These are phyloP conservation scores for Monosporascus sp. DNA, from an alignment of 2,329 filamentous ascomycete species.

Conservation along the genomic window DNA sequence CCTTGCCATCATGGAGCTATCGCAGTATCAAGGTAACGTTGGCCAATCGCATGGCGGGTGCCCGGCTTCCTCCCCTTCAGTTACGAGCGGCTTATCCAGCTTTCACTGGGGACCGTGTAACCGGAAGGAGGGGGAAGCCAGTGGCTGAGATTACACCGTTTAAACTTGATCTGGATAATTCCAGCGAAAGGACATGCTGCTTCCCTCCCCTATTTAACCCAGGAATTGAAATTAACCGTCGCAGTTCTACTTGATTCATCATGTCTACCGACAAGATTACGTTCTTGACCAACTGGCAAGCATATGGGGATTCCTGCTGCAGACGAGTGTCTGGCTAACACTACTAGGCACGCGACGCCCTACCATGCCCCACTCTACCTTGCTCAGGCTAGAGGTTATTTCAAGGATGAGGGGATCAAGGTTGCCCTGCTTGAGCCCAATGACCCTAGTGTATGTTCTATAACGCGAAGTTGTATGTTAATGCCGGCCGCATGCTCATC, in stretches of 20 bases:
- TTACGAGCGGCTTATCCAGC: constrained; percentile 1
- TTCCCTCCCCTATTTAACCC: constrained; percentile 36
- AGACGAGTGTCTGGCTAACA: constrained; percentile 11
- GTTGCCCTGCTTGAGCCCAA: constrained; percentile 74
- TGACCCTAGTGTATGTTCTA: constrained; percentile 59
- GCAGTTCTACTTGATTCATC: constrained; percentile 42
- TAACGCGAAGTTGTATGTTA: neutral
- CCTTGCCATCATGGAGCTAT: constrained; percentile 27
- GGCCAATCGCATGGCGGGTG: constrained; percentile 31
- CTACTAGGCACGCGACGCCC: constrained; percentile 67
- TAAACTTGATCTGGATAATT: constrained; percentile 82
- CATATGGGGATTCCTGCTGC: constrained; percentile 8
- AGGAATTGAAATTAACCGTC: constrained; percentile 36
- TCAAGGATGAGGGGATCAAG: constrained; percentile 69
- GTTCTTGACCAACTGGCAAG: constrained; percentile 77
- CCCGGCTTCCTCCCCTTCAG: constrained; percentile 27
- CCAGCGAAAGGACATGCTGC: constrained; percentile 85
- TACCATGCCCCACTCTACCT: constrained; percentile 76
- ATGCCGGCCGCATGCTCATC: constrained; percentile 7
- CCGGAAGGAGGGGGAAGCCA: constrained; percentile 6
- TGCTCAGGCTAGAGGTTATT: constrained; percentile 70
- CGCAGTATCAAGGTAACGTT: constrained; percentile 36
- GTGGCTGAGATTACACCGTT: constrained; percentile 22
- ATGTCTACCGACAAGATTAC: constrained; percentile 85
- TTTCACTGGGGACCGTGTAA: constrained; percentile 9